Base-by-base conservation (phyloP, 768 basidiomycete species). In the Heimioporus sp. region DNA sequence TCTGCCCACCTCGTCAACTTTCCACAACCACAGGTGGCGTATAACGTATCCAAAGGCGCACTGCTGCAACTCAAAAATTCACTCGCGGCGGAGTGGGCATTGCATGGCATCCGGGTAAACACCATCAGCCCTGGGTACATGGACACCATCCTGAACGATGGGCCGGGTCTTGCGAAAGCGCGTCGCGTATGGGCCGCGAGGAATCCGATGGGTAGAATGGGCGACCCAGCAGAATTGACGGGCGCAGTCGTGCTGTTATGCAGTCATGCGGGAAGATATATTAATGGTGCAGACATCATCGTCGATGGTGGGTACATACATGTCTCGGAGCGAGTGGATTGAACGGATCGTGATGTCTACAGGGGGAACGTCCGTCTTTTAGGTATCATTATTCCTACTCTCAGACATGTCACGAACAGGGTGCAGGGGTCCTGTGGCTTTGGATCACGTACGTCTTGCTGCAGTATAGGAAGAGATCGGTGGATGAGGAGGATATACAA, bases 191-290 rank as follows among this genome's bases (percentile, higher is more conserved):
- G 73, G 75, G 53, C 62, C 4, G 67, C 65, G 30, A 65, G 71
- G 45, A 77, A 67, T 52, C 75, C 73, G 11, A 69, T 76, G 69
- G 76, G 75, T 1, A 64, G 76, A 43, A 74, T 77, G 71, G 75
- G 75, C 0, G 63, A 72, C 46, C 66, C 74, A 5, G 63, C 58
- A 12, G 77, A 79, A 57, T 45, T 78, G 48, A 65, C 63, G 1
- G 76, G 76, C 1, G 66, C 59, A 2, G 62, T 75, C 12, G 67
- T 77, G 4, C 56, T 78, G 47, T 60, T 79, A 8, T 74, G 72
- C 42, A 78, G 74, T 56, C 63, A 63, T 12, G 73, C 72, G 0
- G 77, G 76, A 13, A 64, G 68, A 34, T 78, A 74, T 55, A 73
- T 78, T 28, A 78, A 69, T 17, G 78, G 76, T 4, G 65, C 66